A percentile compares a stretch with the other conserved stretches of the same genome.
Conservation (phyloP, 2,329 filamentous ascomycete genomes). For the Hymenoscyphus fraxineus region DNA sequence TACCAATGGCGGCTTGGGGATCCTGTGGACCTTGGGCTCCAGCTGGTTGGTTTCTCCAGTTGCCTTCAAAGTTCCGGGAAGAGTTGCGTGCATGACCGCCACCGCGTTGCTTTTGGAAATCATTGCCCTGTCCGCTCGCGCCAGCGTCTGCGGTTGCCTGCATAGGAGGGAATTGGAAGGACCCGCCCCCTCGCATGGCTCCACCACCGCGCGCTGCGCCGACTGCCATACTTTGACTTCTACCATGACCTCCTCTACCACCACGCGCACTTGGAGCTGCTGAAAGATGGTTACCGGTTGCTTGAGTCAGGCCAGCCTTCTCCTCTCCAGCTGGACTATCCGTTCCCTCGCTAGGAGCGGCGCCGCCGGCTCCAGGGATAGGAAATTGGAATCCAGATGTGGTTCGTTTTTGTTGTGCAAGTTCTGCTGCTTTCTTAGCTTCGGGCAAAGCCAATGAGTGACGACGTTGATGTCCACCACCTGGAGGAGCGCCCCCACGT, state of each 20-base stretch:
- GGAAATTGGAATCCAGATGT: slow-evolving; percentile 95
- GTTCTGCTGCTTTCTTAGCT: slow-evolving; percentile 94
- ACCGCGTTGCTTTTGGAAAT: slow-evolving; percentile 63
- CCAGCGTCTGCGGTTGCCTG: slow-evolving; percentile 49
- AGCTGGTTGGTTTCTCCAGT: slow-evolving; percentile 82
- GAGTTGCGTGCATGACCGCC: slow-evolving; percentile 76
- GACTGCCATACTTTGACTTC: slow-evolving; percentile 89
- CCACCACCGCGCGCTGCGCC: slow-evolving; percentile 64
- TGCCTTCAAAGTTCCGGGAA: slow-evolving; percentile 95
- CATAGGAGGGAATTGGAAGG: slow-evolving; percentile 64
- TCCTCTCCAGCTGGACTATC: slow-evolving; percentile 29
- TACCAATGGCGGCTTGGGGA: slow-evolving; percentile 55
- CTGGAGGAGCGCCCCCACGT: slow-evolving; percentile 65
- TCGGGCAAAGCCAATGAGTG: slow-evolving; percentile 93
- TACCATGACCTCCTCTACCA: slow-evolving; percentile 58
- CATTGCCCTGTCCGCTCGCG: slow-evolving; percentile 43
- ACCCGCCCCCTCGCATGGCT: slow-evolving; percentile 60
- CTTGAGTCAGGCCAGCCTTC: slow-evolving; percentile 26
- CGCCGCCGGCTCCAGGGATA: slow-evolving; percentile 62
- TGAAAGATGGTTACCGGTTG: slow-evolving; percentile 23
- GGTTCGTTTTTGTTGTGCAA: slow-evolving; percentile 94
- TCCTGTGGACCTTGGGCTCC: slow-evolving; percentile 45
- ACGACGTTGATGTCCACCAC: slow-evolving; percentile 81
- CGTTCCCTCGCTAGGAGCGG: slow-evolving; percentile 46
- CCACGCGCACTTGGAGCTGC: slow-evolving; percentile 39